A percentile compares a stretch with the other conserved stretches of the same genome.
Conservation (phyloP, 257 asterid species). For the Lithospermum erythrorhizon region DNA sequence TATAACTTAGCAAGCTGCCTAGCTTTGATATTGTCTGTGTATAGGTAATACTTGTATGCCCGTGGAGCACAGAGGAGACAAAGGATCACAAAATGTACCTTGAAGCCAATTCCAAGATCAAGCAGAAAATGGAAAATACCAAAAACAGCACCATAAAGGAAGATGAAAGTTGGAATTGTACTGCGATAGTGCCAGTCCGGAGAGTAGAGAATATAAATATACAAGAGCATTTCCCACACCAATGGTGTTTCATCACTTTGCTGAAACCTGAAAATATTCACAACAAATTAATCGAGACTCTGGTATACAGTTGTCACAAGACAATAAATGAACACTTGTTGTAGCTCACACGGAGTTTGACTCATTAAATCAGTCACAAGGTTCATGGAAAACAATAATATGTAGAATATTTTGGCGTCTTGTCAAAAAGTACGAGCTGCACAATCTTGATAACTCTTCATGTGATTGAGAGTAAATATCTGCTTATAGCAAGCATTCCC, state of each 20-base stretch:
- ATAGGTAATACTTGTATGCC: constrained; percentile 18
- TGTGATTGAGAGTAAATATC: too few species aligned
- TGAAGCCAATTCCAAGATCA: constrained; percentile 17
- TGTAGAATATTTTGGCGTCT: too few species aligned
- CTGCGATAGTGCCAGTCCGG: constrained; percentile 20
- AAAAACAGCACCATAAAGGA: constrained; percentile 17
- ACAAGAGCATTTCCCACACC: constrained; percentile 19
- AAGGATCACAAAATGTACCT: constrained; percentile 16
- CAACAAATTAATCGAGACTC: not conserved
- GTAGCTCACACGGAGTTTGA: not conserved
- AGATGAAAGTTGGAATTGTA: constrained; percentile 18
- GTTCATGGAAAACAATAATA: too few species aligned
- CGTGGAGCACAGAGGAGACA: constrained; percentile 15
- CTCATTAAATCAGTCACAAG: too few species aligned
- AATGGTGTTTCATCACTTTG: constrained; percentile 23
- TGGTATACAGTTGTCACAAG: not conserved
- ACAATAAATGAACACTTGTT: not conserved
- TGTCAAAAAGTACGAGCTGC: too few species aligned
- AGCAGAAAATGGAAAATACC: constrained; percentile 9
- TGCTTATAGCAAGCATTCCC: too few species aligned
- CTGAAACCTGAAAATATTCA: constrained; percentile 12
- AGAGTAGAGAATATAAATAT: constrained; percentile 15
- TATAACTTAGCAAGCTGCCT: constrained; percentile 12
- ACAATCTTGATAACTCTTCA: too few species aligned
- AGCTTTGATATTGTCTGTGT: constrained; percentile 16